Conservation (phyloP, 139 green algal genomes). For the Chlamydomonas sp. region DNA sequence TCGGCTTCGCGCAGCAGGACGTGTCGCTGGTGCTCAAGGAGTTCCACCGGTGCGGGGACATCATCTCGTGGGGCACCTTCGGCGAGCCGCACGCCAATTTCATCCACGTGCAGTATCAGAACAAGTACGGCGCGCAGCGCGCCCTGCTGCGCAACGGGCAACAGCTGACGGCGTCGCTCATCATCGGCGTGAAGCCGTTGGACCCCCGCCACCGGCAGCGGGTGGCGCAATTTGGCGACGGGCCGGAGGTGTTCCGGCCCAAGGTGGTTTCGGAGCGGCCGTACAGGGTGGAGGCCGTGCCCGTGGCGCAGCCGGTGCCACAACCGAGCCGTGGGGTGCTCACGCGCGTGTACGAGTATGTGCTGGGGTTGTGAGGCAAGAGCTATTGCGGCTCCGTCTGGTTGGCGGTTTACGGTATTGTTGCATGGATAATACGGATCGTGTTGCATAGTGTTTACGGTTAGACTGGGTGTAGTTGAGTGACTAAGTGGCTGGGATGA, state of each 20-base stretch:
- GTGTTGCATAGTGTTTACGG: too few relatives aligned
- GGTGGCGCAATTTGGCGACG: constrained; percentile 19
- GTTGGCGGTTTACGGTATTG: neutral
- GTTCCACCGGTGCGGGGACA: constrained; percentile 67
- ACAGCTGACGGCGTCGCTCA: constrained; percentile 52
- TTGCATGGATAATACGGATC: neutral
- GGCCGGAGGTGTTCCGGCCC: constrained; percentile 9
- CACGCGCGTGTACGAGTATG: constrained; percentile 58
- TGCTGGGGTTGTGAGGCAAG: constrained; percentile 41
- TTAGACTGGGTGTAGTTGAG: too few relatives aligned
- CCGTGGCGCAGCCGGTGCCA: constrained; percentile 45
- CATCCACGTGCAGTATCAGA: constrained; percentile 70
- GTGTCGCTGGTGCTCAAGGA: constrained; percentile 55
- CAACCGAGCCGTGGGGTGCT: constrained; percentile 40
- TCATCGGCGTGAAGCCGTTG: constrained; percentile 69
- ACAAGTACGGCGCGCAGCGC: constrained; percentile 64
- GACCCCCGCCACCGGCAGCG: constrained; percentile 45
- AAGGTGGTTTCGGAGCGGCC: constrained; percentile 44
- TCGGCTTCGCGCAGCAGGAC: constrained; percentile 59
- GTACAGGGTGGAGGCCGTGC: constrained; percentile 51
- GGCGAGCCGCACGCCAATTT: constrained; percentile 59
- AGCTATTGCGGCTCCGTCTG: neutral
- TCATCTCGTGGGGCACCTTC: constrained; percentile 66
- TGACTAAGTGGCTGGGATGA: too few relatives aligned
- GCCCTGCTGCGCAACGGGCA: constrained; percentile 61